Evolutionary conservation across 1,139 yeast species (phyloP).

Genomic region (Yamadazyma taylorii): DNA sequence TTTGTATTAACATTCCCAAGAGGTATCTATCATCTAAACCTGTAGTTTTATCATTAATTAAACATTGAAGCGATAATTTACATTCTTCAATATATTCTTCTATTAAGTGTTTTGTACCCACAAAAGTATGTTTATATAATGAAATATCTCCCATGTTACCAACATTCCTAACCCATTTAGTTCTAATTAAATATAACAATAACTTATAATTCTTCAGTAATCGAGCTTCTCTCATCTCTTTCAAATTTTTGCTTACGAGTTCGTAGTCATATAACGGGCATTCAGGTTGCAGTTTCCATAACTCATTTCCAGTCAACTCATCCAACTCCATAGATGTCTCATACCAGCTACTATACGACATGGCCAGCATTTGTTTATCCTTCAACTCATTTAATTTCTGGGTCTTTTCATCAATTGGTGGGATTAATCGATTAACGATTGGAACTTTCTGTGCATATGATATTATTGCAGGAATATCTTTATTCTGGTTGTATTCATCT

Average conservation of each 20-base stretch:
- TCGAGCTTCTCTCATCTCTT: conserved; percentile 65
- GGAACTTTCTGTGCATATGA: conserved; percentile 25
- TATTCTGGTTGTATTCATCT: conserved; percentile 3
- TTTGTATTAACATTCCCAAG: conserved; percentile 78
- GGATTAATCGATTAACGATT: conserved; percentile 26
- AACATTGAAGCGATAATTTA: conserved; percentile 54
- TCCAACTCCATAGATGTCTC: conserved; percentile 65
- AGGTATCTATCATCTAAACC: conserved; percentile 66
- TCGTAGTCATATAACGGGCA: conserved; percentile 72
- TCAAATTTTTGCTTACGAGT: conserved; percentile 52
- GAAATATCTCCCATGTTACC: conserved; percentile 87
- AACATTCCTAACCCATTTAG: conserved; percentile 80
- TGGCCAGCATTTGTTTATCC: conserved; percentile 56
- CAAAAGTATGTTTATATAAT: conserved; percentile 73
- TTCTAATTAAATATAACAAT: conserved; percentile 72
- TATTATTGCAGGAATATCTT: conserved; percentile 7
- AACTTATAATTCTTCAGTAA: conserved; percentile 53
- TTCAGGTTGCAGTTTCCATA: conserved; percentile 68
- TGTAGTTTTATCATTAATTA: conserved; percentile 42
- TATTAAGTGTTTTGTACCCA: conserved; percentile 82
- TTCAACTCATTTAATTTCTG: conserved; percentile 31
- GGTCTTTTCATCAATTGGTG: conserved; percentile 29
- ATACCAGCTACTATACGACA: conserved; percentile 72
- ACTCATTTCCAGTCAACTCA: conserved; percentile 56
- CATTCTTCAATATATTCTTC: conserved; percentile 86